Evolutionary conservation across 2,329 filamentous ascomycete genomes (phyloP), one percentile per base, ranked within the genome.

Genomic region (Gremmenia infestans): DNA sequence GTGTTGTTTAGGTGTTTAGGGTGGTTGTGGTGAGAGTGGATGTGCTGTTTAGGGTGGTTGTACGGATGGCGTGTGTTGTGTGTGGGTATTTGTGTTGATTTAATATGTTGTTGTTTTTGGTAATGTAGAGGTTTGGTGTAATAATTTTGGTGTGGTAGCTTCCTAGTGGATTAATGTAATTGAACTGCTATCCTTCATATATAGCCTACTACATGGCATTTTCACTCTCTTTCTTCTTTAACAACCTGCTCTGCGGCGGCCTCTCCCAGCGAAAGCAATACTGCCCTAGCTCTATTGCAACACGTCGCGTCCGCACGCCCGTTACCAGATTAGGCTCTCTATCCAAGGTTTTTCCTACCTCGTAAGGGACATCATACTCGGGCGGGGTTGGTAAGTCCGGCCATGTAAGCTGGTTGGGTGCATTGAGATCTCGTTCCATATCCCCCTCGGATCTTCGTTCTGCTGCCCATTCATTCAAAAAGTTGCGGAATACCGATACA

Each of bases 391-490:
- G 52, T 55, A 52, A 25, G 56, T 54, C 56, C 52, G 56, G 56
- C 56, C 48, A 55, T 54, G 36, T 52, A 55, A 58, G 52, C 48
- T 50, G 43, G 17, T 54, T 57, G 17, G 55, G 55, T 50, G 51
- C 55, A 51, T 48, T 60, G 39, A 55, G 50, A 52, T 58, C 55
- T 55, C 56, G 52, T 52, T 58, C 53, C 52, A 55, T 43, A 23
- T 51, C 48, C 42, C 48, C 19, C 15, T 48, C 52, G 45, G 54
- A 53, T 56, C 19, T 54, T 45, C 54, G 54, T 57, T 45, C 54
- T 46, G 45, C 55, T 57, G 43, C 55, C 55, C 55, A 57, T 57
- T 54, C 40, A 46, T 57, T 54, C 51, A 58, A 55, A 55, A 58
- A 55, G 48, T 55, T 55, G 48, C 56, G 56, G 52, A 58, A 55